These are phyloP conservation scores for Aspergillus aculeatus DNA, from an alignment of 2,329 filamentous ascomycete species.

Conservation along the genomic window DNA sequence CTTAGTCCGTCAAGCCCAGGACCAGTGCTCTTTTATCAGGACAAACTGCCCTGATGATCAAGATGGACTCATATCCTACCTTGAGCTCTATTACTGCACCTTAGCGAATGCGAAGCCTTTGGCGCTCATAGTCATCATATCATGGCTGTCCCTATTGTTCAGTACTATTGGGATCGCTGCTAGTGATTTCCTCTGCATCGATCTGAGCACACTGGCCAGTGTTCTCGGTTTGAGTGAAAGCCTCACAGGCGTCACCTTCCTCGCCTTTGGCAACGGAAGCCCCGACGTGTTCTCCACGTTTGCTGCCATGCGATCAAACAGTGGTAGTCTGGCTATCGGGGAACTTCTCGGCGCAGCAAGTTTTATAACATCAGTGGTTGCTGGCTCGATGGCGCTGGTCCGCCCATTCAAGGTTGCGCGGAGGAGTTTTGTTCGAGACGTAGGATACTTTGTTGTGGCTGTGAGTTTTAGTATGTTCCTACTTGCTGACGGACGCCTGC, in stretches of 20 bases:
- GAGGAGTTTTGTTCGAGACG: conserved; percentile 86
- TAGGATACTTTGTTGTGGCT: conserved; percentile 86
- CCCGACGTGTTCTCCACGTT: conserved; percentile 99
- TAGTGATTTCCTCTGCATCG: conserved; percentile 97
- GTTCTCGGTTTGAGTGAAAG: conserved; percentile 93
- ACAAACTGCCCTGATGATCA: conserved; percentile 84
- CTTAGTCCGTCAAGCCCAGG: conserved; percentile 69
- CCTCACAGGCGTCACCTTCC: conserved; percentile 90
- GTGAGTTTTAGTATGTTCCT: conserved; percentile 85
- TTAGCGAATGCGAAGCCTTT: conserved; percentile 67
- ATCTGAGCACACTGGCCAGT: conserved; percentile 86
- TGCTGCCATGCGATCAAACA: conserved; percentile 94
- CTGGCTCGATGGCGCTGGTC: conserved; percentile 96
- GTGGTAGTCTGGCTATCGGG: conserved; percentile 92
- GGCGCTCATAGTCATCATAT: conserved; percentile 73
- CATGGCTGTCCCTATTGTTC: conserved; percentile 88
- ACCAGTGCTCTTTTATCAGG: conserved; percentile 85
- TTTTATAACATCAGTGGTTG: conserved; percentile 95
- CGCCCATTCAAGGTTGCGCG: conserved; percentile 87
- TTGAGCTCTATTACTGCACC: conserved; percentile 85
- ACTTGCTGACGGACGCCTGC: conserved; percentile 76
- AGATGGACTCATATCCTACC: conserved; percentile 83
- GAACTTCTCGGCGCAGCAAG: conserved; percentile 92
- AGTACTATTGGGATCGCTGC: conserved; percentile 96
- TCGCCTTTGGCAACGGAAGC: conserved; percentile 96